Conservation (phyloP, 2,329 filamentous ascomycete species). For the Pseudocercospora fijiensis region DNA sequence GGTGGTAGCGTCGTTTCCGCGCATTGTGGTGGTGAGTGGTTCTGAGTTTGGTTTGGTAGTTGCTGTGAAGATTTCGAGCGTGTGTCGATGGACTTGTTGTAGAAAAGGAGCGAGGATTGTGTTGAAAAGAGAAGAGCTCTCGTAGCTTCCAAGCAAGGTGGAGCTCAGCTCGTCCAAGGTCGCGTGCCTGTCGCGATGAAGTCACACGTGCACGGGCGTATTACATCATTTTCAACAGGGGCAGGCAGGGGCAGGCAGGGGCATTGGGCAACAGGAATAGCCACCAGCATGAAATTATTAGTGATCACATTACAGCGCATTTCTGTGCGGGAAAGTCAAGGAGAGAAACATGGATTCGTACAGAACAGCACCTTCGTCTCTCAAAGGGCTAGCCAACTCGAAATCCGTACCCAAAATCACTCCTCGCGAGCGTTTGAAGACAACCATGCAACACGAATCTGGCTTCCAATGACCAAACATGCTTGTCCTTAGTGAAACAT, state of each 20-base stretch:
- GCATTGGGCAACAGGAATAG: neutral
- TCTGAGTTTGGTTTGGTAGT: conserved; percentile 1
- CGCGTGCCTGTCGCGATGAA: conserved; percentile 13
- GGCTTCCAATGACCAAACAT: neutral
- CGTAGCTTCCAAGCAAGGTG: conserved; percentile 16
- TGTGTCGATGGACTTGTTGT: neutral
- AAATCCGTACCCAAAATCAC: neutral
- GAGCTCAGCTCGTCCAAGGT: conserved; percentile 7
- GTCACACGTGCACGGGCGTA: conserved; percentile 14
- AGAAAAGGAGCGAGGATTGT: conserved; percentile 7
- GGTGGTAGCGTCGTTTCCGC: conserved; percentile 66
- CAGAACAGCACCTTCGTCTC: neutral
- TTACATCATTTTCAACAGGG: conserved; percentile 10
- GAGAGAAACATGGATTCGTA: neutral
- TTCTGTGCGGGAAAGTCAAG: neutral
- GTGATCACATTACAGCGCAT: neutral
- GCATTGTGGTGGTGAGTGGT: conserved; percentile 39
- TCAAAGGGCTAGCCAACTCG: neutral
- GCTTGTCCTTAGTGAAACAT: conserved; percentile 25
- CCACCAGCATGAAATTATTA: neutral
- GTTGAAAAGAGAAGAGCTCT: conserved; percentile 18
- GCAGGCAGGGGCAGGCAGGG: too few relatives aligned
- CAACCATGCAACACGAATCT: neutral
- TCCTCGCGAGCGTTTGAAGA: neutral
- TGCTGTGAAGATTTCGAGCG: neutral